Conservation (phyloP, 1,284 basidiomycete genomes). For the Kalmanozyma brasiliensis region DNA sequence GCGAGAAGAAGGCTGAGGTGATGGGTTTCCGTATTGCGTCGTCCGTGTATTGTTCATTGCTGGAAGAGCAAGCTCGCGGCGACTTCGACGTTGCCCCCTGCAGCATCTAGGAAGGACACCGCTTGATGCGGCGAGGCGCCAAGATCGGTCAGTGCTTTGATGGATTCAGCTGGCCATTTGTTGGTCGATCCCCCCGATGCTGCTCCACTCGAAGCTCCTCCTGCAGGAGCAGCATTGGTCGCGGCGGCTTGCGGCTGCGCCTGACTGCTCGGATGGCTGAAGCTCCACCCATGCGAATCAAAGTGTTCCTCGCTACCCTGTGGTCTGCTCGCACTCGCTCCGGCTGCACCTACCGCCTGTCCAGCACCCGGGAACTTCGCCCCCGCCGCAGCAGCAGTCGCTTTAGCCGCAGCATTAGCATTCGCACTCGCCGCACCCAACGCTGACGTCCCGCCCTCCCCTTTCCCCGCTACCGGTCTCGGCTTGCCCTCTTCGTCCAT, state of each 20-base stretch:
- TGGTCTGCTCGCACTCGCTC: background rate
- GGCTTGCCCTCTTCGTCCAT: slow-evolving; percentile 59
- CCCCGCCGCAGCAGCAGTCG: slow-evolving; percentile 6
- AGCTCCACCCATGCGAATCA: slow-evolving; percentile 52
- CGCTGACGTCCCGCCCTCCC: slow-evolving; percentile 7
- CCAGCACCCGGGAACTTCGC: slow-evolving; percentile 75
- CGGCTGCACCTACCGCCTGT: slow-evolving; percentile 63
- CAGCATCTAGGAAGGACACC: slow-evolving; percentile 78
- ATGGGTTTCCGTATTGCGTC: too few relatives aligned
- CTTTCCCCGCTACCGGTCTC: slow-evolving; percentile 2
- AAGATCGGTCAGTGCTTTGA: slow-evolving; percentile 71
- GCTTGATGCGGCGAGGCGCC: slow-evolving; percentile 82
- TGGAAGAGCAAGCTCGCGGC: slow-evolving; percentile 86
- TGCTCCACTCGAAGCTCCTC: slow-evolving; percentile 15
- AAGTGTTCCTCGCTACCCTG: slow-evolving; percentile 56
- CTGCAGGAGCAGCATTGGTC: slow-evolving; percentile 16
- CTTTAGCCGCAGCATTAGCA: slow-evolving; percentile 29
- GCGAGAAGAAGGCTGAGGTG: background rate
- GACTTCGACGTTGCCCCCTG: slow-evolving; percentile 85
- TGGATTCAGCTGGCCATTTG: slow-evolving; percentile 56
- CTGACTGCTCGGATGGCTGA: slow-evolving; percentile 18
- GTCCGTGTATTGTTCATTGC: slow-evolving; percentile 34
- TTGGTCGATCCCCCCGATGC: slow-evolving; percentile 29
- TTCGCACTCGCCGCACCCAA: slow-evolving; percentile 40
- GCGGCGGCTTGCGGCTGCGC: background rate